phyloP scores from a whole-genome alignment of 139 green algal genomes.

The Coelastrella sp. region DNA sequence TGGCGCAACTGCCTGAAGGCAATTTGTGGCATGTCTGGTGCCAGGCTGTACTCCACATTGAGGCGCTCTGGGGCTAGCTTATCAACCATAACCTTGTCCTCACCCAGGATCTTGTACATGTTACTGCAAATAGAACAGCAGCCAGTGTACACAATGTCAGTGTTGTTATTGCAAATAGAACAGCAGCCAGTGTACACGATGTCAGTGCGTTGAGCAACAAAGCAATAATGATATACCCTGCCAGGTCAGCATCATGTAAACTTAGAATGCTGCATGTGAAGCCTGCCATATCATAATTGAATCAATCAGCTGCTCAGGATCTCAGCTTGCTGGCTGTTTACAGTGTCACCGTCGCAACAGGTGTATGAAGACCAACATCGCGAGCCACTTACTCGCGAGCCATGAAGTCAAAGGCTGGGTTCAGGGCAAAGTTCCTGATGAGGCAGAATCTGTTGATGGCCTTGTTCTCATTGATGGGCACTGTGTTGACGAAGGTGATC shows the following conservation, averaged over 20 bases:
- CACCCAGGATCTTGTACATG: constrained; percentile 60
- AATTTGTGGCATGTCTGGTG: constrained; percentile 55
- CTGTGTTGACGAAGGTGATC: constrained; percentile 76
- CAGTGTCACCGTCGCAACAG: too few relatives aligned
- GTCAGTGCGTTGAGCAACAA: too few relatives aligned
- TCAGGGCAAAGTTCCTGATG: constrained; percentile 76
- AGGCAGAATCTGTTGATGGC: constrained; percentile 88
- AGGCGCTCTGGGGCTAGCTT: constrained; percentile 35
- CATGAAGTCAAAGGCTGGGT: constrained; percentile 71
- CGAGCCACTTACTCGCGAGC: constrained; percentile 59
- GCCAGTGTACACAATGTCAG: too few relatives aligned
- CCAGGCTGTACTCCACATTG: constrained; percentile 42
- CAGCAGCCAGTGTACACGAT: neutral
- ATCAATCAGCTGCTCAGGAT: too few relatives aligned
- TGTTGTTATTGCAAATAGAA: constrained; percentile 34
- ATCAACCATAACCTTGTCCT: constrained; percentile 59
- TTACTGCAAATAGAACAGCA: neutral
- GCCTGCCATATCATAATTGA: too few relatives aligned
- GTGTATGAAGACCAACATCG: too few relatives aligned
- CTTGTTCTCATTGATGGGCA: constrained; percentile 74
- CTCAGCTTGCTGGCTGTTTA: too few relatives aligned
- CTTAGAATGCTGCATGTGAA: too few relatives aligned
- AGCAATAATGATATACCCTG: too few relatives aligned
- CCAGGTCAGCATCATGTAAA: too few relatives aligned
- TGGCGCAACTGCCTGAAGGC: constrained; percentile 54